These are phyloP conservation scores for Setaria viridis DNA, from an alignment of 202 grass and related monocot species.

Conservation along the genomic window DNA sequence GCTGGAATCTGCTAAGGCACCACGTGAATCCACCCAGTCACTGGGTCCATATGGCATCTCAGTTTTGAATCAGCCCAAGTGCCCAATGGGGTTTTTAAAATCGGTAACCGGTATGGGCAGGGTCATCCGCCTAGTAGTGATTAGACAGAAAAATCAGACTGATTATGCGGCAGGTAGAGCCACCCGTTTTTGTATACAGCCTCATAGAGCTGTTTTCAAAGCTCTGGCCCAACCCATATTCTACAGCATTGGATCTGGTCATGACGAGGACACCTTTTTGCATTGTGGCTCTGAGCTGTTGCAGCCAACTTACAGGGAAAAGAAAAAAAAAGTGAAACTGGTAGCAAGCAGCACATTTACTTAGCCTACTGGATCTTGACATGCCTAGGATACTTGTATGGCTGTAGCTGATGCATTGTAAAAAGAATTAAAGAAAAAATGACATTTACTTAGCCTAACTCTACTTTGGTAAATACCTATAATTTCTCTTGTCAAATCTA, in stretches of 20 bases:
- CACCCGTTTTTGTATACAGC: background rate
- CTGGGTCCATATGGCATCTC: background rate
- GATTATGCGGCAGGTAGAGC: background rate
- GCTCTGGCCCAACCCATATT: background rate
- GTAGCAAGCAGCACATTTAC: background rate
- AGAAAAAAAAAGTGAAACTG: background rate
- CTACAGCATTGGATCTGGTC: too few species aligned
- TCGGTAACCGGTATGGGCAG: background rate
- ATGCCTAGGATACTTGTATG: background rate
- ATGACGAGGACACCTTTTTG: background rate
- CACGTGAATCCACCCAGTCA: background rate
- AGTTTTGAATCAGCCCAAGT: background rate
- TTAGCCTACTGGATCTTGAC: background rate
- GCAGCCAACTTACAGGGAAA: too few species aligned
- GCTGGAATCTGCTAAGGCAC: background rate
- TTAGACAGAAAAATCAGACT: background rate
- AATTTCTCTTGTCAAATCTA: background rate
- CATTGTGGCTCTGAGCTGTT: background rate
- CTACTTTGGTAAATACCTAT: background rate
- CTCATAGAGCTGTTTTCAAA: background rate
- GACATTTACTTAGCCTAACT: background rate
- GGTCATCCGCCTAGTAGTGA: background rate
- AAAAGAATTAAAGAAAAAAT: background rate
- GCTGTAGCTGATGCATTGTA: background rate
- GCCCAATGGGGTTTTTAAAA: background rate